These are phyloP conservation scores for Lentinula edodes DNA, from an alignment of 768 basidiomycete genomes.

Conservation along the genomic window DNA sequence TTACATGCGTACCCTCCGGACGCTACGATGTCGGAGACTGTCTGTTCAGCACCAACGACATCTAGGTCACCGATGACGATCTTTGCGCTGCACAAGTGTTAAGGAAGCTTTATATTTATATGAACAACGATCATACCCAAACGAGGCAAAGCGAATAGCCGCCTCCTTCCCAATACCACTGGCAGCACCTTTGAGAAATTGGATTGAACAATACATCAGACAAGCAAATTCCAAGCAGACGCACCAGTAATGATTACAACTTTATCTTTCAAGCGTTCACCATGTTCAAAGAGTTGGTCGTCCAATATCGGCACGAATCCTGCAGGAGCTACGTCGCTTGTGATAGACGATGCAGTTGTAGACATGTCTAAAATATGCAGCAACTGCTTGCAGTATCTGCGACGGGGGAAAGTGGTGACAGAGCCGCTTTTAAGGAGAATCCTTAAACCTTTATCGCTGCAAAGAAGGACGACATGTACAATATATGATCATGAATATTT, in stretches of 20 bases:
- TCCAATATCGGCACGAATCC: constrained; percentile 14
- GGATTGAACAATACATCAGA: background rate
- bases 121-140: background rate
- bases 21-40: constrained; percentile 11
- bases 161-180: constrained; percentile 21
- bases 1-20: constrained; percentile 18
- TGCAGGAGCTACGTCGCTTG: background rate
- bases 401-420: too few species aligned
- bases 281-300: constrained; percentile 16
- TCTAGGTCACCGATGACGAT: constrained; percentile 25
- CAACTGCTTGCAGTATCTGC: too few species aligned
- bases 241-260: constrained; percentile 22
- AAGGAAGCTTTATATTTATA: background rate
- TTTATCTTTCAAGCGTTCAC: constrained; percentile 13
- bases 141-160: constrained; percentile 18
- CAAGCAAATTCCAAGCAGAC: background rate
- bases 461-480: too few species aligned
- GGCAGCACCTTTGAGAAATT: constrained; percentile 11
- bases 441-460: too few species aligned
- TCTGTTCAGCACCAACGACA: constrained; percentile 13
- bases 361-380: background rate
- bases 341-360: too few species aligned
- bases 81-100: constrained; percentile 19
- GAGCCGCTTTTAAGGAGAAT: too few species aligned
- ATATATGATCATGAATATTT: too few species aligned